phyloP scores from a whole-genome alignment of 1,284 basidiomycete species.

The Neonothopanus nambi region DNA sequence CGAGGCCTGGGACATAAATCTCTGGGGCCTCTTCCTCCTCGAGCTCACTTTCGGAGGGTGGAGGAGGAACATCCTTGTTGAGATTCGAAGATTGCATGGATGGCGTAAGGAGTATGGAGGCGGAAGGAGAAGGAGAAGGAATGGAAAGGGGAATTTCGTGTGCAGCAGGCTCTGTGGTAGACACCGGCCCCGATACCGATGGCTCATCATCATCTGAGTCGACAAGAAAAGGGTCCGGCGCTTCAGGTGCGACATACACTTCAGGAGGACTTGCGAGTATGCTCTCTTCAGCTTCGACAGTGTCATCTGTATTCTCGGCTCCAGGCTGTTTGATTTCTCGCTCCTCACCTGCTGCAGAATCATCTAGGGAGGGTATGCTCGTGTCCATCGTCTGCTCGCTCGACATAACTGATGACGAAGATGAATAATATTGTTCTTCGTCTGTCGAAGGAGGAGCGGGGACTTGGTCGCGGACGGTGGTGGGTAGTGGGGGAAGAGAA shows the following conservation, averaged over 20 bases:
- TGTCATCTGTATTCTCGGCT: neutral
- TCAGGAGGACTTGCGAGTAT: constrained; percentile 25
- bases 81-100: constrained; percentile 27
- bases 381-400: too few relatives aligned
- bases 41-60: constrained; percentile 36
- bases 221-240: constrained; percentile 59
- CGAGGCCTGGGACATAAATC: constrained; percentile 59
- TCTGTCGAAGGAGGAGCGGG: too few relatives aligned
- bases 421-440: too few relatives aligned
- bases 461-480: too few relatives aligned
- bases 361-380: too few relatives aligned
- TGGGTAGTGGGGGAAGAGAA: too few relatives aligned
- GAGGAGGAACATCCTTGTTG: constrained; percentile 48
- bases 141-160: neutral
- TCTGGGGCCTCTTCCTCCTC: constrained; percentile 54
- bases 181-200: constrained; percentile 30
- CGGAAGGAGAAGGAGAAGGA: constrained; percentile 8
- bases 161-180: constrained; percentile 33
- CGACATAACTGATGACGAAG: too few relatives aligned
- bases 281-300: neutral
- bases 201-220: constrained; percentile 39
- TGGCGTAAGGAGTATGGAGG: too few relatives aligned
- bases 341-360: too few relatives aligned
- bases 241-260: constrained; percentile 41
- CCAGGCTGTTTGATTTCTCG: too few relatives aligned